Evolutionary conservation across 1,284 basidiomycete genomes (phyloP).

Genomic region (Cystobasidium pallidum): DNA sequence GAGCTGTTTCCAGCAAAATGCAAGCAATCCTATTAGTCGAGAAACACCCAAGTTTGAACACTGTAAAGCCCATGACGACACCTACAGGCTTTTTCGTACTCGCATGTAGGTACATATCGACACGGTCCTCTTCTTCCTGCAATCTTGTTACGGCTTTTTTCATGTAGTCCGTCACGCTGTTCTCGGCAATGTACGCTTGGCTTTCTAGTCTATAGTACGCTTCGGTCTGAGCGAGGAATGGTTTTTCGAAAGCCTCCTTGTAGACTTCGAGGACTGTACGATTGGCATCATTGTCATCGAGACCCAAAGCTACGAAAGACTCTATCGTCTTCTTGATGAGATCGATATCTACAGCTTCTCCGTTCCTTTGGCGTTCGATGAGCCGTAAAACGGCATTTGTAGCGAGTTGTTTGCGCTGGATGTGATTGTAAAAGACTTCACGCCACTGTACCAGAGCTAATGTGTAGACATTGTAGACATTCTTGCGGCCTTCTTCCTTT

Average conservation of each 20-base stretch:
- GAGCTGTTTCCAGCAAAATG: conserved; percentile 60
- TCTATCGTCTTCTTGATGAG: conserved; percentile 96
- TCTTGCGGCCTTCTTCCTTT: conserved; percentile 94
- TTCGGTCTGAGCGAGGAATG: conserved; percentile 87
- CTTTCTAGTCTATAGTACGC: conserved; percentile 91
- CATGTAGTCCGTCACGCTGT: conserved; percentile 93
- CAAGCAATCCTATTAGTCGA: too few species aligned
- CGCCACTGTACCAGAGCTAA: conserved; percentile 96
- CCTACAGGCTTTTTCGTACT: conserved; percentile 74
- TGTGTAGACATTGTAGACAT: conserved; percentile 96
- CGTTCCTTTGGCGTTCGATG: conserved; percentile 91
- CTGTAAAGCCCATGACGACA: conserved; percentile 12
- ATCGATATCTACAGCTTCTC: conserved; percentile 89
- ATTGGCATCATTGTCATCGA: conserved; percentile 88
- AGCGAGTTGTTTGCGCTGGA: conserved; percentile 79
- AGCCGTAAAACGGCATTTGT: conserved; percentile 83
- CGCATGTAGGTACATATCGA: conserved; percentile 90
- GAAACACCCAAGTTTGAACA: not conserved
- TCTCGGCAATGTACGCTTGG: conserved; percentile 82
- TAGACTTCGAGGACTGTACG: conserved; percentile 94
- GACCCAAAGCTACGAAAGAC: conserved; percentile 92
- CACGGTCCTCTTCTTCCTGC: conserved; percentile 91
- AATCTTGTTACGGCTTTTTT: conserved; percentile 92
- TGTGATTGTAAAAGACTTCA: conserved; percentile 81
- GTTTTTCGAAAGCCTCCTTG: conserved; percentile 83